Conservation (phyloP, 176 grass and related monocot species). For the Triticum dicoccoides region DNA sequence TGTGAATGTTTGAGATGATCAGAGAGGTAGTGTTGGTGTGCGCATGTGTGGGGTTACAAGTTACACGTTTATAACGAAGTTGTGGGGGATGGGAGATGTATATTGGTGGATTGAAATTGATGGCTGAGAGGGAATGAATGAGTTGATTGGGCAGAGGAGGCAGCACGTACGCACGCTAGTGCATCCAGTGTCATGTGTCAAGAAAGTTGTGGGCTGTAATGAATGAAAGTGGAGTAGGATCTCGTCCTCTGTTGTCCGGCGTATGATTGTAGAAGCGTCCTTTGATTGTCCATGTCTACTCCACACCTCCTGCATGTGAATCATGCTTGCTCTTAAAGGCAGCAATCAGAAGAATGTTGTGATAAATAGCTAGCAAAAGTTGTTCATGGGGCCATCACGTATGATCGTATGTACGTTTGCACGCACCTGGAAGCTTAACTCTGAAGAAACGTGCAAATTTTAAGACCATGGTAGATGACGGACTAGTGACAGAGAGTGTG, state of each 20-base stretch:
- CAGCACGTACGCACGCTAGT: neutral
- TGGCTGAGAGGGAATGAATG: neutral
- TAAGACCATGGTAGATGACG: no score
- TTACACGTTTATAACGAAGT: conserved; percentile 10
- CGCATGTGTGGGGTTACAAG: neutral
- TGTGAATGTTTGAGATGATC: neutral
- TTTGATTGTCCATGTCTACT: neutral
- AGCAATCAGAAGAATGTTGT: neutral
- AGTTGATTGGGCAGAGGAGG: neutral
- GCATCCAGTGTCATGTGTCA: conserved; percentile 11
- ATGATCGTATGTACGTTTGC: neutral
- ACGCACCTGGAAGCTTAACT: neutral
- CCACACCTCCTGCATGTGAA: conserved; percentile 1
- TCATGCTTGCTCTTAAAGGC: neutral
- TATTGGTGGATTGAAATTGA: neutral
- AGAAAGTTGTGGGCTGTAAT: neutral
- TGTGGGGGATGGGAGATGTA: neutral
- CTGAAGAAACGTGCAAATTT: neutral
- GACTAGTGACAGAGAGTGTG: no score
- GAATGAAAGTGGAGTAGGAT: neutral
- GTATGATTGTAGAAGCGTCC: neutral
- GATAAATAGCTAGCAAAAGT: neutral
- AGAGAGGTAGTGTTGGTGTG: neutral
- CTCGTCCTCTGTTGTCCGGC: conserved; percentile 5
- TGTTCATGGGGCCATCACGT: neutral